Evolutionary conservation across 2,329 filamentous ascomycete genomes (phyloP), one percentile per base, ranked within the genome.

Genomic region (Lachnum nothofagi): DNA sequence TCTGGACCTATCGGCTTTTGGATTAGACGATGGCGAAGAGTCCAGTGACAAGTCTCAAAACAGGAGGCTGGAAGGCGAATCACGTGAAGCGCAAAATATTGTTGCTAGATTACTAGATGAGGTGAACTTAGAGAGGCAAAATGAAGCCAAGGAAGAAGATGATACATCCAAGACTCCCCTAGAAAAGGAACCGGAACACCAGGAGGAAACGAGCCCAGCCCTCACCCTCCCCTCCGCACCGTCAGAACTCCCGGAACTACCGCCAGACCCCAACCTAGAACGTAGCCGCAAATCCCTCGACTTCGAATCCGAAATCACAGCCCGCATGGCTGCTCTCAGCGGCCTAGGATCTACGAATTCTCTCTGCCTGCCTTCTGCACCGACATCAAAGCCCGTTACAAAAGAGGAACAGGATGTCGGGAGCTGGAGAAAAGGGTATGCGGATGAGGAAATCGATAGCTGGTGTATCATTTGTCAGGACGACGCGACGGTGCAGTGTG

Each of bases 401-500:
- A 44, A 2, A 51, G 48, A 5, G 47, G 41, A 0, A 41, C 42
- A 7, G 48, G 49, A n/a, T n/a, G n/a, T n/a, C n/a, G n/a, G n/a
- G n/a, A n/a, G n/a, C n/a, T n/a, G n/a, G n/a, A n/a, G n/a, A 40
- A 60, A 60, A 46, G 60, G 58, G 41, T 80, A 76, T 62, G 80
- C 82, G 0, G 84, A 91, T 58, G 83, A 85, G 27, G 86, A 91
- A 59, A 75, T 84, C 53, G 81, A 84, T 35, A 80, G 76, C 1
- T 94, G 88, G 87, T 94, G 89, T 65, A 78, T 83, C 25, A 89
- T 93, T 8, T 95, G 89, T 63, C 80, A 85, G 40, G 86, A 89
- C 50, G 86, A 93, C 61, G 88, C 85, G 0, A 82, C 80, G 3
- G 69, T 93, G 23, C 75, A 76, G 49, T 95, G 89, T 63, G 63